Conservation (phyloP, 2,329 filamentous ascomycete genomes). For the Davidsoniella eucalypti region DNA sequence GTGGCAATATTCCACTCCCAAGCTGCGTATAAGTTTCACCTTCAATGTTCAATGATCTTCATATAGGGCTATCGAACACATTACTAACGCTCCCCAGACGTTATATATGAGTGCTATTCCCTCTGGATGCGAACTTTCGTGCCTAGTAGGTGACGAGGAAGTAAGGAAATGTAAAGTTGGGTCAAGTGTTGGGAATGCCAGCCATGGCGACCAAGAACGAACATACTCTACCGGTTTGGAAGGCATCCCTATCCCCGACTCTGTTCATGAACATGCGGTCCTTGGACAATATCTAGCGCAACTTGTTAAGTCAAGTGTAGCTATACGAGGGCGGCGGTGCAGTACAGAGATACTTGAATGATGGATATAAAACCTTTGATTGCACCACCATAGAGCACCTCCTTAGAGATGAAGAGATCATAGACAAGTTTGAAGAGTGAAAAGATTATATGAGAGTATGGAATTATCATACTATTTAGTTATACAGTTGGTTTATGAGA, state of each 20-base stretch:
- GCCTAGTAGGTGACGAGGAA: slow-evolving; percentile 51
- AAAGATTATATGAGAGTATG: slow-evolving; percentile 33
- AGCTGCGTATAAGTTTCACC: slow-evolving; percentile 53
- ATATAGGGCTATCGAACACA: background rate
- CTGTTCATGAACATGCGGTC: slow-evolving; percentile 81
- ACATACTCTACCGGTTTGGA: slow-evolving; percentile 87
- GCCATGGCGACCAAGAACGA: no score
- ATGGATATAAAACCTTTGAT: slow-evolving; percentile 62
- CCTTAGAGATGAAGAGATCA: slow-evolving; percentile 51
- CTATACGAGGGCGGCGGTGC: slow-evolving; percentile 28
- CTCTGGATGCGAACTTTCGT: slow-evolving; percentile 61
- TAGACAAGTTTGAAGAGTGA: slow-evolving; percentile 47
- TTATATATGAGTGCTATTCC: slow-evolving; percentile 75
- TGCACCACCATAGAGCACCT: slow-evolving; percentile 67
- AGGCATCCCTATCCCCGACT: slow-evolving; percentile 77
- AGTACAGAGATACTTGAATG: slow-evolving; percentile 49
- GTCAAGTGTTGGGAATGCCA: no score
- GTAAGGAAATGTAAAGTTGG: no score
- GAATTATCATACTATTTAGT: slow-evolving; percentile 35
- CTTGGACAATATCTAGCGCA: slow-evolving; percentile 44
- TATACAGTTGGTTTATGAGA: no score
- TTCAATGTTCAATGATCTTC: background rate
- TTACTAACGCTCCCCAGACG: background rate
- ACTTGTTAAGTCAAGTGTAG: slow-evolving; percentile 36
- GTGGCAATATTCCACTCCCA: slow-evolving; percentile 77